Evolutionary conservation across 805 yeast genomes (phyloP).

Genomic region (Crinitomyces ghanaensis): DNA sequence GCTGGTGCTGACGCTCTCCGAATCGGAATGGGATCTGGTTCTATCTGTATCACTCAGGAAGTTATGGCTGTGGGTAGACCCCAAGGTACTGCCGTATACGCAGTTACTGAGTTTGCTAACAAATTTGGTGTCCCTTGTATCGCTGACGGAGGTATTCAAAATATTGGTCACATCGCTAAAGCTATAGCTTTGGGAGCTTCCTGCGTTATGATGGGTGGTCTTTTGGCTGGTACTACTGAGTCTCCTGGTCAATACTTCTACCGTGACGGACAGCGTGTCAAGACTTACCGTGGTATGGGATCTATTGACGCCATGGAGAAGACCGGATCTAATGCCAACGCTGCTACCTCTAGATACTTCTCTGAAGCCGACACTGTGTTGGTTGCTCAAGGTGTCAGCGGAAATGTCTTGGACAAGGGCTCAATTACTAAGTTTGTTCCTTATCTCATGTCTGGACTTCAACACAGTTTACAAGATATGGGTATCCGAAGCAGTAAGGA

Average conservation of each 20-base stretch:
- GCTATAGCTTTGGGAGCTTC: constrained; percentile 97
- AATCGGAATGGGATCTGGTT: constrained; percentile 99
- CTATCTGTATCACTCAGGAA: constrained; percentile 98
- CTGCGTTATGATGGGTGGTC: constrained; percentile 98
- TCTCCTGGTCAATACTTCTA: constrained; percentile 97
- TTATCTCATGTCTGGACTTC: constrained; percentile 87
- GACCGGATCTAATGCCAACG: constrained; percentile 81
- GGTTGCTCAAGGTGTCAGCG: constrained; percentile 98
- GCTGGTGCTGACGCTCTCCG: constrained; percentile 98
- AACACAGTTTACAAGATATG: constrained; percentile 97
- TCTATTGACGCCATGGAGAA: constrained; percentile 97
- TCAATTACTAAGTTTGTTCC: constrained; percentile 89
- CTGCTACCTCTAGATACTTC: constrained; percentile 96
- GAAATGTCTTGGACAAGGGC: constrained; percentile 94
- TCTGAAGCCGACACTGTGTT: constrained; percentile 91
- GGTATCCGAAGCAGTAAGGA: constrained; percentile 61
- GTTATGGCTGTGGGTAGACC: constrained; percentile 99
- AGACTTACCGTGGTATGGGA: constrained; percentile 99
- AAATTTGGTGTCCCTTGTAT: constrained; percentile 96
- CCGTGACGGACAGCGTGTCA: constrained; percentile 96
- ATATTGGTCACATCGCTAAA: constrained; percentile 96
- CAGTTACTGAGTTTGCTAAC: constrained; percentile 86
- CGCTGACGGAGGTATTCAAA: constrained; percentile 98
- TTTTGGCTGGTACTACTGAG: constrained; percentile 96
- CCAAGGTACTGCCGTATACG: constrained; percentile 97